Evolutionary conservation across 345 rosid species (phyloP), one percentile per base, ranked within the genome.

Genomic region (Schrenkiella parvula): DNA sequence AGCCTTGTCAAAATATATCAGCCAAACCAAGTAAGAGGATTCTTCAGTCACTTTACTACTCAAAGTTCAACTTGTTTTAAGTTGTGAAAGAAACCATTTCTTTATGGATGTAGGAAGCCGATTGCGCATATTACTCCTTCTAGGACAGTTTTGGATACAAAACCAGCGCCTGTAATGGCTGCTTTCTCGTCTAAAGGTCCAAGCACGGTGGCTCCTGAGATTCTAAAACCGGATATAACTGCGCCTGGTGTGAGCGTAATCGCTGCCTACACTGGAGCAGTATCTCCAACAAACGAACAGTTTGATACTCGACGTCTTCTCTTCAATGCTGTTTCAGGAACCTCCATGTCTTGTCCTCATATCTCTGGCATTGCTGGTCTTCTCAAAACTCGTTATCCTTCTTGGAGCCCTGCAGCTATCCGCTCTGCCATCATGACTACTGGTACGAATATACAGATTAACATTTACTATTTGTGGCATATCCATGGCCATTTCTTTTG

Each of bases 301-400:
- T 83, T 57, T 42, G 92, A 91, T 76, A 68, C 75, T 46, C 87
- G 96, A 2, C 77, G 90, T 26, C 76, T 82, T 61, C 71, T 74
- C 43, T 92, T 65, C 73, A 84, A 83, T 73, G 79, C 82, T 2
- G 32, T 61, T 14, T 88, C 96, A 0, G 97, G 98, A 64, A 92
- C 98, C 28, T 89, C 96, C 7, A 92, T 89, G 98, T 89, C 96
- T 3, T 87, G 96, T 74, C 96, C 96, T 74, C 98, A 89, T 76
- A 73, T 92, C 69, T 81, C 98, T 3, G 96, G 96, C 22, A 69
- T 88, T 51, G 93, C 67, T 2, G 93, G 96, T 10, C 93, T 92
- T 66, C 88, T 92, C 34, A 86, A 84, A 76, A 82, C 85, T 53
- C 84, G 88, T 22, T 71, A 89, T 69, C 93, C 96, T 21, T 66